These are phyloP conservation scores for Trichomonas vaginalis DNA, from an alignment of 208 protist genomes.

Conservation along the genomic window DNA sequence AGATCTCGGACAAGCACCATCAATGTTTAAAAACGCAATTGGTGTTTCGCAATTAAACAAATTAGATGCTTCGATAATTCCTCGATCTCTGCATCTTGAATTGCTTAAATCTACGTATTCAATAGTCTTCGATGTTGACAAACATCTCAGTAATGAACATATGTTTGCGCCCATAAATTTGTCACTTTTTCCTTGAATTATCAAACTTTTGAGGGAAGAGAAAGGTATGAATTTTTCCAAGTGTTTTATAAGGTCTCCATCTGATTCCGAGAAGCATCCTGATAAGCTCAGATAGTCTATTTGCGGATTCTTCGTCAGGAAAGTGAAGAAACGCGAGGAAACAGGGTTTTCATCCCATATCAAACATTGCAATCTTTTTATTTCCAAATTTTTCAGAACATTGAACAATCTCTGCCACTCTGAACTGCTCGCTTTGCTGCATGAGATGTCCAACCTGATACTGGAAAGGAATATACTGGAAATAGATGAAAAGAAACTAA, in stretches of 20 bases:
- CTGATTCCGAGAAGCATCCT: neutral
- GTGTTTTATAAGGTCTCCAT: neutral
- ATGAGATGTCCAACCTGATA: neutral
- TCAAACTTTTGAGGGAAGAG: neutral
- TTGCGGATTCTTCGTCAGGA: neutral
- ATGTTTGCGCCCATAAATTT: neutral
- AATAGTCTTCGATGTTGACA: neutral
- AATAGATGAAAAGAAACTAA: neutral
- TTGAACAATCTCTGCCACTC: neutral
- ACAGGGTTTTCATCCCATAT: neutral
- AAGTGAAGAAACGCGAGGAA: neutral
- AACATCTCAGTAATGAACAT: neutral
- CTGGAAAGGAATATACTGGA: neutral
- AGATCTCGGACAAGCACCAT: neutral
- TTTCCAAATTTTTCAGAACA: neutral
- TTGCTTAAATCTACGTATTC: neutral
- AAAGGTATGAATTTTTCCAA: neutral
- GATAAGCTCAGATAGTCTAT: neutral
- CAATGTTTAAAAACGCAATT: neutral
- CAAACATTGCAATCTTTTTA: neutral
- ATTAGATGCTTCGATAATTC: neutral
- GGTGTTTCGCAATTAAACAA: neutral
- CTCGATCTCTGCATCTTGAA: neutral
- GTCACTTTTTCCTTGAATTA: neutral
- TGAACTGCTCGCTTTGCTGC: neutral